Base-by-base conservation (phyloP, 495 filamentous ascomycete genomes). In the Trichocladium uniseriatum region DNA sequence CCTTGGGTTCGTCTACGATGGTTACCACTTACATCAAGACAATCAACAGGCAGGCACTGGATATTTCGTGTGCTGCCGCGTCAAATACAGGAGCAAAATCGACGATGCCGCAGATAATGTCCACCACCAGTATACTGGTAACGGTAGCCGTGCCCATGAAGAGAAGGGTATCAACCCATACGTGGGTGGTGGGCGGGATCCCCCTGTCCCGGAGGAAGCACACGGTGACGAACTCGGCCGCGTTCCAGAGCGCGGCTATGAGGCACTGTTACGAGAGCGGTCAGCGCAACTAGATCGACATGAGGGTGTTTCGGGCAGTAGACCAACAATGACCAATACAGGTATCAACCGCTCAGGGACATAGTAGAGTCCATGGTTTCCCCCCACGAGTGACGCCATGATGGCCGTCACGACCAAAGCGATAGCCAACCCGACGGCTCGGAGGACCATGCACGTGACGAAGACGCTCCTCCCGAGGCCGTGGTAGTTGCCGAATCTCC, bases 11-110 rank as follows among this genome's bases (percentile, higher is more conserved):
- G 9, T 21, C 28, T 20, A 1, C 2, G 15, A 49, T n/a, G n/a
- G n/a, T n/a, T n/a, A n/a, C n/a, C n/a, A n/a, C 48, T 20, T 47
- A 58, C 56, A 54, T 58, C 14, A 58, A 15, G 27, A 37, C 10
- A 27, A 55, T 31, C 13, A 53, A 11, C 16, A 57, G 29, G 39
- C 48, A 54, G 0, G 32, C 42, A 22, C 37, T 32, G 44, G 34
- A 19, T 10, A 53, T 52, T 29, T 57, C 54, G 14, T 38, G n/a
- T 14, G 37, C 22, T 5, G 36, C 50, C 14, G 47, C 10, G 9
- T 22, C 36, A 14, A 44, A 51, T 3, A 5, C 1, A 9, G 24
- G 0, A 10, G 20, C 13, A 13, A n/a, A 43, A 18, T 22, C 28
- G 2, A 13, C 8, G 11, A 52, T 16, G 36, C 48, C 43, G 41